Evolutionary conservation across 768 basidiomycete species (phyloP).

Genomic region (Rhizopogon salebrosus): DNA sequence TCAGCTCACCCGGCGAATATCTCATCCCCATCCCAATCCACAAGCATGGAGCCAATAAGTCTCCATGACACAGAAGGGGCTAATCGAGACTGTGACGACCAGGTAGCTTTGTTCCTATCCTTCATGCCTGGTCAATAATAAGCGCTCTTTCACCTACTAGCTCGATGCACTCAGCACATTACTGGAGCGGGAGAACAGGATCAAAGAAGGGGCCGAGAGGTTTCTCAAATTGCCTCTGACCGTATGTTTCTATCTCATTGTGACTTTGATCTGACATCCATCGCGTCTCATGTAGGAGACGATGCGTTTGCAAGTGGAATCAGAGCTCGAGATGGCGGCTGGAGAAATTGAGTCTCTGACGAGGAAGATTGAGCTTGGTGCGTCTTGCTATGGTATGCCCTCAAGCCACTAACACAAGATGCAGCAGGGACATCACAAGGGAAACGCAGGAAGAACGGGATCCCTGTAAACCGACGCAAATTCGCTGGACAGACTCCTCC

Average conservation of each 20-base stretch:
- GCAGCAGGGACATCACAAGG: slow-evolving; percentile 26
- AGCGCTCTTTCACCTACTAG: slow-evolving; percentile 30
- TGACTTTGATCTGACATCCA: background rate
- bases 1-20: slow-evolving; percentile 19
- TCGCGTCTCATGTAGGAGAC: slow-evolving; percentile 35
- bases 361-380: slow-evolving; percentile 44
- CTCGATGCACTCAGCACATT: slow-evolving; percentile 62
- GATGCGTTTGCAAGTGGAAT: slow-evolving; percentile 69
- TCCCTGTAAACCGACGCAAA: slow-evolving; percentile 24
- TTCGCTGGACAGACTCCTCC: slow-evolving; percentile 29
- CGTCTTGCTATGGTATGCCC: slow-evolving; percentile 1
- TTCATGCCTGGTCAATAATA: background rate
- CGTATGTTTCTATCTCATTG: slow-evolving; percentile 26
- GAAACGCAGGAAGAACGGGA: slow-evolving; percentile 25
- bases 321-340: slow-evolving; percentile 72
- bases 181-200: slow-evolving; percentile 71
- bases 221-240: slow-evolving; percentile 65
- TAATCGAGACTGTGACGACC: slow-evolving; percentile 20
- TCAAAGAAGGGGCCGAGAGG: slow-evolving; percentile 91
- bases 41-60: slow-evolving; percentile 17
- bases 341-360: slow-evolving; percentile 66
- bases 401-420: slow-evolving; percentile 9
- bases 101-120: slow-evolving; percentile 17
- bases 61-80: slow-evolving; percentile 20
- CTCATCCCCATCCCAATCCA: slow-evolving; percentile 27